Conservation (phyloP, 345 rosid species). For the Anastatica hierochuntica region DNA sequence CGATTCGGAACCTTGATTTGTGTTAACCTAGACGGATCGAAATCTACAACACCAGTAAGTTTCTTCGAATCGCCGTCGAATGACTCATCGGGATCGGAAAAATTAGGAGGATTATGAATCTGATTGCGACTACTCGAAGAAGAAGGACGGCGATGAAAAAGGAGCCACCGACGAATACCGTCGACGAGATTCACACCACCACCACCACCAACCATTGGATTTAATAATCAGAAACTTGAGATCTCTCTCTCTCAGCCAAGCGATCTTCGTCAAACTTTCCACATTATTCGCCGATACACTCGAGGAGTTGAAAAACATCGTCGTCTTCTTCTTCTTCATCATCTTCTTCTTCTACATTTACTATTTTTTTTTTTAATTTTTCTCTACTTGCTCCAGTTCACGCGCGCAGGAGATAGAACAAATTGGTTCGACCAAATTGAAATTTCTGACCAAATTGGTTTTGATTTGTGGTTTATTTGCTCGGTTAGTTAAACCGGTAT, state of each 20-base stretch:
- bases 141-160: slow-evolving; percentile 53
- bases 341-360: neutral
- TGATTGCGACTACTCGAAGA: slow-evolving; percentile 19
- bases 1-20: slow-evolving; percentile 57
- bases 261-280: slow-evolving; percentile 20
- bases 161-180: slow-evolving; percentile 83
- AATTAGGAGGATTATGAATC: slow-evolving; percentile 13
- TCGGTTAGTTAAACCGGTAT: neutral
- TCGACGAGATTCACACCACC: slow-evolving; percentile 67
- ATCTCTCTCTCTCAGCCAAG: slow-evolving; percentile 22
- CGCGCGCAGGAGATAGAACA: slow-evolving; percentile 6
- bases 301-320: no score
- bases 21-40: slow-evolving; percentile 40
- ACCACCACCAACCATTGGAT: slow-evolving; percentile 54
- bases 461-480: neutral
- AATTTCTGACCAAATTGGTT: neutral
- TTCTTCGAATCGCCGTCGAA: neutral
- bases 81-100: slow-evolving; percentile 5
- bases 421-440: no score
- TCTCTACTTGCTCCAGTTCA: neutral
- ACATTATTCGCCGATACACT: slow-evolving; percentile 21
- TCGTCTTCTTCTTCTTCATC: no score
- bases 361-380: neutral
- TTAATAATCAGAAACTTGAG: no score
- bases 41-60: slow-evolving; percentile 28